These are phyloP conservation scores for Calycina marina DNA, from an alignment of 2,329 filamentous ascomycete genomes.

Conservation along the genomic window DNA sequence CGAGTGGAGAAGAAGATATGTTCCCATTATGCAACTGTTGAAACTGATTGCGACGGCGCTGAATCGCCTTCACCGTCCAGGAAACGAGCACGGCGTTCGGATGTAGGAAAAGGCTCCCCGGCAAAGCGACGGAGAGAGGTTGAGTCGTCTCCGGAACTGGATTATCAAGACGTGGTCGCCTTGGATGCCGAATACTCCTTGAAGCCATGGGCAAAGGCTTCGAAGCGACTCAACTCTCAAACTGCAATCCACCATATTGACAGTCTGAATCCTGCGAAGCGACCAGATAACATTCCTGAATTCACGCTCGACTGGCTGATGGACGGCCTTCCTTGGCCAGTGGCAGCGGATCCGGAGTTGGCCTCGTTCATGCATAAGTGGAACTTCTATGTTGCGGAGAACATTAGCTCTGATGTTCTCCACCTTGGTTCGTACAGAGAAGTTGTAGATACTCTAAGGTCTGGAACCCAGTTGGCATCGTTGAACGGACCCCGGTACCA, in stretches of 20 bases:
- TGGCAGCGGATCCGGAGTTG: background rate
- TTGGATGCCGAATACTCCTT: background rate
- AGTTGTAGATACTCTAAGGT: background rate
- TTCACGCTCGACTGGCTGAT: background rate
- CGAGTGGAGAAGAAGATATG: too few relatives aligned
- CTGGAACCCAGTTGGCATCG: background rate
- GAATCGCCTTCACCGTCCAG: too few relatives aligned
- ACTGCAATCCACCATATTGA: background rate
- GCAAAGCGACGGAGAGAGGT: too few relatives aligned
- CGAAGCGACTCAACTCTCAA: background rate
- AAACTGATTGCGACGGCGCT: too few relatives aligned
- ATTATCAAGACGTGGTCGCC: too few relatives aligned
- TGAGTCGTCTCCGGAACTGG: too few relatives aligned
- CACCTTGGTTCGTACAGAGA: background rate
- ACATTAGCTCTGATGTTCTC: background rate
- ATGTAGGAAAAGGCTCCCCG: too few relatives aligned
- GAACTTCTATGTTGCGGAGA: background rate
- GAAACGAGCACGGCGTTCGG: too few relatives aligned
- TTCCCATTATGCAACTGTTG: too few relatives aligned
- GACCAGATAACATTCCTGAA: background rate
- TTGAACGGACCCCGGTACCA: background rate
- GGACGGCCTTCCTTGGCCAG: background rate
- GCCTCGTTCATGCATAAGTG: background rate
- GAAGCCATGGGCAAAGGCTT: background rate
- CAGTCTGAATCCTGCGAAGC: background rate